phyloP scores from a whole-genome alignment of 164 flowering plant species.

The Aristolochia contorta region DNA sequence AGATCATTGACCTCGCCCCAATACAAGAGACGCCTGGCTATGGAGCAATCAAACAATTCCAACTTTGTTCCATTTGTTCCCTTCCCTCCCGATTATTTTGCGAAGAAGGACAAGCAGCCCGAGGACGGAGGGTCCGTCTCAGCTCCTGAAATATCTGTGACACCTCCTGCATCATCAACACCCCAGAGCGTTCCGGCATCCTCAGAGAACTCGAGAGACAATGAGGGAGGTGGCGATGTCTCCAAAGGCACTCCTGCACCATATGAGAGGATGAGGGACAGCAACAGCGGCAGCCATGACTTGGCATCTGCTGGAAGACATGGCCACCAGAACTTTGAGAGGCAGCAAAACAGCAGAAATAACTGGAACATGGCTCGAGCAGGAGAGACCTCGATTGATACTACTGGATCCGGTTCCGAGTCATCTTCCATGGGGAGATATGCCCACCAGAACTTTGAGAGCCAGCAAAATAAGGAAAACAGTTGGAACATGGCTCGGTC shows the following conservation, averaged over 20 bases:
- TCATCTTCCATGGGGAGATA: background rate
- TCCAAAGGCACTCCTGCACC: background rate
- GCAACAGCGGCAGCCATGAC: background rate
- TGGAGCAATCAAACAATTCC: conserved; percentile 49
- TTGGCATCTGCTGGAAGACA: conserved; percentile 1
- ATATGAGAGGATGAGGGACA: background rate
- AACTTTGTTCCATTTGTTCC: conserved; percentile 92
- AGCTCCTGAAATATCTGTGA: conserved; percentile 3
- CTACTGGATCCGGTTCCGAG: conserved; percentile 1
- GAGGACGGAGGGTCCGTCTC: conserved; percentile 15
- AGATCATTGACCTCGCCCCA: conserved; percentile 70
- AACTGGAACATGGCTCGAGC: conserved; percentile 15
- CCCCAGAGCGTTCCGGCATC: conserved; percentile 7
- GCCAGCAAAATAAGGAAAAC: conserved; percentile 11
- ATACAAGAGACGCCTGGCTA: conserved; percentile 53
- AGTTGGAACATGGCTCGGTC: conserved; percentile 16
- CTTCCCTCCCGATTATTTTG: conserved; percentile 86
- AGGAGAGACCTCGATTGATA: conserved; percentile 12
- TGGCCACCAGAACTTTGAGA: conserved; percentile 2
- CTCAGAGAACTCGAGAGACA: conserved; percentile 10
- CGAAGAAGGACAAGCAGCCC: conserved; percentile 45
- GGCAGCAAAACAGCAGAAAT: conserved; percentile 10
- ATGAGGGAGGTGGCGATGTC: background rate
- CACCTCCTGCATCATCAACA: conserved; percentile 13
- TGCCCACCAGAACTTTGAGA: conserved; percentile 1